Conservation (phyloP, 148 eudicot species). For the Pharnaceum exiguum region DNA sequence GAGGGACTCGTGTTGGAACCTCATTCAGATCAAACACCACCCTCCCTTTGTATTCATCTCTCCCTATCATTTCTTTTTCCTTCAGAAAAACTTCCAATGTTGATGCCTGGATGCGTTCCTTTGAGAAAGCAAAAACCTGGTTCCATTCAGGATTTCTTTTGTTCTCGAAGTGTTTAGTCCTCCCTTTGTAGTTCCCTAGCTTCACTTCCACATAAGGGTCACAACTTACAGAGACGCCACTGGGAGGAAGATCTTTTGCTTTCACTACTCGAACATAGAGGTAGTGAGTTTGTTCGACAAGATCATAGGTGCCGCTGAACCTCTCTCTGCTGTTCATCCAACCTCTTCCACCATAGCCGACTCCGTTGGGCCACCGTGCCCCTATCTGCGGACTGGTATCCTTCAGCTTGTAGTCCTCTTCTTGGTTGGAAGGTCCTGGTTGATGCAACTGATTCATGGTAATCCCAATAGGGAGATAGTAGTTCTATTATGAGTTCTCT, state of each 20-base stretch:
- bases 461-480: too few species aligned
- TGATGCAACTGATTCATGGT: conserved; percentile 35
- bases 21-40: conserved; percentile 65
- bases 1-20: conserved; percentile 67
- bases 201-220: conserved; percentile 77
- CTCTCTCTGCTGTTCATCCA: conserved; percentile 47
- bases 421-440: conserved; percentile 25
- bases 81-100: conserved; percentile 48
- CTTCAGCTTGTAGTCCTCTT: conserved; percentile 46
- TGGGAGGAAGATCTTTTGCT: conserved; percentile 45
- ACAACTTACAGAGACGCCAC: conserved; percentile 41
- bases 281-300: conserved; percentile 61
- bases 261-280: conserved; percentile 65
- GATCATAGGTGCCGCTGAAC: conserved; percentile 49
- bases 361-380: conserved; percentile 40
- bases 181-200: conserved; percentile 71
- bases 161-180: conserved; percentile 55
- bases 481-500: too few species aligned
- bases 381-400: conserved; percentile 42
- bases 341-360: conserved; percentile 40
- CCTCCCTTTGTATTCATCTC: conserved; percentile 61
- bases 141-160: conserved; percentile 63
- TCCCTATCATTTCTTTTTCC: conserved; percentile 56
- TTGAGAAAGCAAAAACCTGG: conserved; percentile 77
- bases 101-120: conserved; percentile 55